Percentiles rank a stretch among this genome's conserved stretches.
Conservation (phyloP, 1,284 basidiomycete species). For the Malassezia vespertilionis region DNA sequence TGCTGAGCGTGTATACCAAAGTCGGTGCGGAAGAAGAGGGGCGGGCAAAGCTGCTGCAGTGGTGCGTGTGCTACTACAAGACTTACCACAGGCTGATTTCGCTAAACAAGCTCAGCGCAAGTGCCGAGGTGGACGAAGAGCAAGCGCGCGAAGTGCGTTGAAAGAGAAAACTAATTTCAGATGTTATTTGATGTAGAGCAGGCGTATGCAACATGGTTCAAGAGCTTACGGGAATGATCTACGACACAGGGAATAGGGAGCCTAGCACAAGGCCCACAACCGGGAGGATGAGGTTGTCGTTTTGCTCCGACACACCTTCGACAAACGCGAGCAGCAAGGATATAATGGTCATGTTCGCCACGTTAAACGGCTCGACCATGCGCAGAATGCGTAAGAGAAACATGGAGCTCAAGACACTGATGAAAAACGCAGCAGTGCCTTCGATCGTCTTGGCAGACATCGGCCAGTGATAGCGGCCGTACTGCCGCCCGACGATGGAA, state of each 20-base stretch:
- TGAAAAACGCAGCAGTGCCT: slow-evolving; percentile 70
- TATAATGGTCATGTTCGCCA: slow-evolving; percentile 21
- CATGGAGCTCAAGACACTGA: slow-evolving; percentile 61
- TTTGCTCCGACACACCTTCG: slow-evolving; percentile 43
- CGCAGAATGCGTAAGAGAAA: slow-evolving; percentile 63
- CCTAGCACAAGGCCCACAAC: slow-evolving; percentile 33
- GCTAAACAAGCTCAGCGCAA: slow-evolving; percentile 90
- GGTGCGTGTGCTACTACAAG: slow-evolving; percentile 53
- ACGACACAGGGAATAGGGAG: slow-evolving; percentile 22
- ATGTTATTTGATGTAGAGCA: slow-evolving; percentile 92
- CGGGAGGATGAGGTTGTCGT: slow-evolving; percentile 44
- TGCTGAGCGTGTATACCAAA: slow-evolving; percentile 61
- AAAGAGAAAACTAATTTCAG: slow-evolving; percentile 49
- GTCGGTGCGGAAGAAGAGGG: slow-evolving; percentile 76
- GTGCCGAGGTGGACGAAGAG: slow-evolving; percentile 89
- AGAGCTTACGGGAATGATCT: slow-evolving; percentile 55
- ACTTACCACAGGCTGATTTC: slow-evolving; percentile 67
- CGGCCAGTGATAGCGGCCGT: slow-evolving; percentile 74
- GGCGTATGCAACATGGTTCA: slow-evolving; percentile 90
- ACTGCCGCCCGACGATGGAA: slow-evolving; percentile 74
- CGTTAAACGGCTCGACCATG: slow-evolving; percentile 20
- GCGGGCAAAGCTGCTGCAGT: slow-evolving; percentile 78
- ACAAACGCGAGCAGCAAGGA: slow-evolving; percentile 27
- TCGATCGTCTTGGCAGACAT: slow-evolving; percentile 79
- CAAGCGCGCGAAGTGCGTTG: slow-evolving; percentile 72